A percentile compares a stretch with the other conserved stretches of the same genome.
Conservation (phyloP, 352 stramenopile genomes). For the Plasmopara muralis region DNA sequence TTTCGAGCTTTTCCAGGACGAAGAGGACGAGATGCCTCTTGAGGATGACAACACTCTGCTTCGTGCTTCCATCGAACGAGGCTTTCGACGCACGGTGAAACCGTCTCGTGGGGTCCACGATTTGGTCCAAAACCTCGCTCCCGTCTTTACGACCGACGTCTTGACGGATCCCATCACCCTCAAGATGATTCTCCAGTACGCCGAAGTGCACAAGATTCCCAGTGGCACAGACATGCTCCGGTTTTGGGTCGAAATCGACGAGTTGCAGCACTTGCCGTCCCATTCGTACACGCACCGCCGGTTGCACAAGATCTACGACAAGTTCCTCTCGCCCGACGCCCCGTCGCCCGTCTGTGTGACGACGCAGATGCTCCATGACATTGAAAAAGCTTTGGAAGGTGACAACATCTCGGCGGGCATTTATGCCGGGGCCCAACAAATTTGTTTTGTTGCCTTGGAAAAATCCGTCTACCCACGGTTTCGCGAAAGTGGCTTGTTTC, state of each 20-base stretch:
- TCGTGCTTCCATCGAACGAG: conserved; percentile 8
- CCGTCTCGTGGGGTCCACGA: conserved; percentile 35
- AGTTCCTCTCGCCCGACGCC: conserved; percentile 70
- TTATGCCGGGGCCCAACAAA: conserved; percentile 53
- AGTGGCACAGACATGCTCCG: conserved; percentile 56
- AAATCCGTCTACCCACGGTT: conserved; percentile 74
- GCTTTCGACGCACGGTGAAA: conserved; percentile 18
- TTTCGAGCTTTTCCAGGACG: background rate
- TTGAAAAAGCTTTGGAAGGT: conserved; percentile 49
- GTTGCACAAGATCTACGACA: conserved; percentile 83
- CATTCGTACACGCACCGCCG: conserved; percentile 76
- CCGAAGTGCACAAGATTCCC: conserved; percentile 46
- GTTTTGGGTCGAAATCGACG: conserved; percentile 81
- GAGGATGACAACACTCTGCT: conserved; percentile 1
- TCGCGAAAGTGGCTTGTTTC: conserved; percentile 65
- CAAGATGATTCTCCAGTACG: conserved; percentile 64
- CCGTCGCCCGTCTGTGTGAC: conserved; percentile 71
- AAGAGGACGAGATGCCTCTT: conserved; percentile 1
- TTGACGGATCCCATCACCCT: conserved; percentile 62
- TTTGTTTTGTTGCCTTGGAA: conserved; percentile 63
- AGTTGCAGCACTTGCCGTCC: conserved; percentile 61
- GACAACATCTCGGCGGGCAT: conserved; percentile 70
- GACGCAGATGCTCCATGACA: conserved; percentile 53
- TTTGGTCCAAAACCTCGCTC: conserved; percentile 63
- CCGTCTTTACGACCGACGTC: conserved; percentile 77